Conservation (phyloP, 2,329 filamentous ascomycete species). For the Massarina eburnea region DNA sequence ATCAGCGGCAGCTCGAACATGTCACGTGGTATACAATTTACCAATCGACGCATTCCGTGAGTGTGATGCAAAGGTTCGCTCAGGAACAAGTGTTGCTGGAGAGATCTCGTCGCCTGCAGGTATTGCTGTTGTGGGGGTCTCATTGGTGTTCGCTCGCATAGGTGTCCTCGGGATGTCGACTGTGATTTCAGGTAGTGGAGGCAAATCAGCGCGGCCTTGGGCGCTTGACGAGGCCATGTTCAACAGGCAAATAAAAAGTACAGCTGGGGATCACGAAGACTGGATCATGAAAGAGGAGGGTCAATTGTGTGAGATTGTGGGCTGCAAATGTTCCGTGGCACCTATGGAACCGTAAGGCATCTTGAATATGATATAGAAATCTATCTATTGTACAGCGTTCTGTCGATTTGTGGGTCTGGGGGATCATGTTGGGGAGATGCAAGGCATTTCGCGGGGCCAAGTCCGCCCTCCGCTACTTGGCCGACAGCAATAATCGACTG, state of each 20-base stretch:
- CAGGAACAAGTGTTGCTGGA: slow-evolving; percentile 24
- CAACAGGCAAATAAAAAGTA: slow-evolving; percentile 15
- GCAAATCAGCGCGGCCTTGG: slow-evolving; percentile 19
- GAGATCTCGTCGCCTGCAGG: slow-evolving; percentile 18
- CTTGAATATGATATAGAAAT: slow-evolving; percentile 13
- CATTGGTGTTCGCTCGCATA: slow-evolving; percentile 19
- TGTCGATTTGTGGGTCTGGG: slow-evolving; percentile 7
- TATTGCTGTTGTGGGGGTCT: slow-evolving; percentile 20
- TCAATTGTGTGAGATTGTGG: slow-evolving; percentile 1
- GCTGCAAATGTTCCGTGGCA: no score
- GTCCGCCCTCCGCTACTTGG: slow-evolving; percentile 19
- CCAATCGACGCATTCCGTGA: slow-evolving; percentile 19
- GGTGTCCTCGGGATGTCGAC: slow-evolving; percentile 27
- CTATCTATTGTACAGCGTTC: slow-evolving; percentile 7
- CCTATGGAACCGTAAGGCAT: slow-evolving; percentile 5
- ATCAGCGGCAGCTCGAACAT: not conserved
- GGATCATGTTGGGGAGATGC: slow-evolving; percentile 2
- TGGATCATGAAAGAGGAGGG: not conserved
- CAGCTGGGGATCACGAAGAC: slow-evolving; percentile 10
- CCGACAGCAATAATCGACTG: not conserved
- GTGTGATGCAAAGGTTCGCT: slow-evolving; percentile 17
- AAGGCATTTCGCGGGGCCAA: slow-evolving; percentile 13
- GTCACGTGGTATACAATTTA: not conserved
- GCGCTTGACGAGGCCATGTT: slow-evolving; percentile 23
- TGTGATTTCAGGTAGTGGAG: slow-evolving; percentile 26